These are phyloP conservation scores for Epithele typhae DNA, from an alignment of 768 basidiomycete genomes.

Conservation along the genomic window DNA sequence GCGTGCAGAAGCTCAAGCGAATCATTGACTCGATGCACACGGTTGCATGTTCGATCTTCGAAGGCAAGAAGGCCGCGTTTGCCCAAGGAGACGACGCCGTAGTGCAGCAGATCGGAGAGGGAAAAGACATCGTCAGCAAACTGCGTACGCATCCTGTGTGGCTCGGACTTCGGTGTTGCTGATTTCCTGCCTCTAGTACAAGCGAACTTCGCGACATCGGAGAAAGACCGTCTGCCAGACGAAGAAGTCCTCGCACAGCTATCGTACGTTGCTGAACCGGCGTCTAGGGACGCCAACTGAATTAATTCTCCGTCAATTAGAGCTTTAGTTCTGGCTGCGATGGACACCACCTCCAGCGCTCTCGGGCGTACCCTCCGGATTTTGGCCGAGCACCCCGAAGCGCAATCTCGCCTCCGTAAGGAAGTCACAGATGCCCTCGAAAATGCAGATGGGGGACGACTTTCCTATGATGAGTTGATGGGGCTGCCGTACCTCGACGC, in stretches of 20 bases:
- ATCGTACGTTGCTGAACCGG: no score
- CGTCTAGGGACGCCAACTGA: no score
- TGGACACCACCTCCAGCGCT: constrained; percentile 29
- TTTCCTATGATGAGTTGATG: no score
- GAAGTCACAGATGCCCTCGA: constrained; percentile 23
- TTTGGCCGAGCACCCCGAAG: constrained; percentile 22
- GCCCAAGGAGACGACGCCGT: constrained; percentile 20
- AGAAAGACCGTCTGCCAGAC: constrained; percentile 24
- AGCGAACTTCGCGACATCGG: constrained; percentile 27
- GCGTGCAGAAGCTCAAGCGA: constrained; percentile 36
- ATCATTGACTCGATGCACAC: constrained; percentile 47
- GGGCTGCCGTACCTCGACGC: no score
- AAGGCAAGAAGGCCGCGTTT: constrained; percentile 31
- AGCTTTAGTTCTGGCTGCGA: constrained; percentile 16
- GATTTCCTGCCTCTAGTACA: no score
- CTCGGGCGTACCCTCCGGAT: constrained; percentile 28
- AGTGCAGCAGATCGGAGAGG: constrained; percentile 22
- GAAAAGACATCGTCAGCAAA: constrained; percentile 32
- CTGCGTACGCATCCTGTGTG: constrained; percentile 18
- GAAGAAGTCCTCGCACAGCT: constrained; percentile 29
- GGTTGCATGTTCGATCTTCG: constrained; percentile 35
- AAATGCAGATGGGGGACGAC: constrained; percentile 15
- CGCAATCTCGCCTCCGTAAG: constrained; percentile 21
- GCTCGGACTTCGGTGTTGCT: no score
- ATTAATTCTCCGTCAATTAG: no score